Base-by-base conservation (phyloP, 192 early-diverging fungal species). In the Backusella macrospora region DNA sequence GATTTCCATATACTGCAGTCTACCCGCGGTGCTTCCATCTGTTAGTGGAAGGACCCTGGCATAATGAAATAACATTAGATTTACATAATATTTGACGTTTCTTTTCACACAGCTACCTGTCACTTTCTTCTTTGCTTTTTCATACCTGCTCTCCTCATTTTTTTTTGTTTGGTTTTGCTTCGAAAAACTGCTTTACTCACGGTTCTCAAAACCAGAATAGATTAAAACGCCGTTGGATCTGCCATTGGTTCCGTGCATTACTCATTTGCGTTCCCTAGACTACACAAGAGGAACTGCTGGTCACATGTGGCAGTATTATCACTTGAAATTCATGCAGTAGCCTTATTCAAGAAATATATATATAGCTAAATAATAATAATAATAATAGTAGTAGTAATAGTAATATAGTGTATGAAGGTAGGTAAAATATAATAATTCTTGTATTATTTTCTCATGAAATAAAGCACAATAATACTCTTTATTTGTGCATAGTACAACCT, bases 191-290 rank as follows among this genome's bases (percentile, higher is more conserved):
- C 69, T 55, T 71, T 43, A 43, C 49, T 62, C 38, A 43, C 48
- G 38, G 52, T 43, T 26, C 52, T 59, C 21, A 59, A 59, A 26
- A 26, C 10, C 1, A 26, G 12, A 43, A 14, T 34, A 16, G 16
- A 42, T 71, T 71, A 18, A 40, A 62, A 16, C 21, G 12, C 70
- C 34, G 52, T 21, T 21, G 8, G 2, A 29, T n/a, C 52, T 71
- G 18, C 34, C 38, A 71, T 71, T 71, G 70, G 70, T 71, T 71
- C 70, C 70, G 55, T 39, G 38, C 38, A 55, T 71, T 62, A 71
- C 52, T 62, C 70, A 71, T 38, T 66, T 66, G 18, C 16, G 65
- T 42, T n/a, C 18, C 37, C 9, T 15, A 38, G 63, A 65, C 16
- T 39, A 63, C 29, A 7, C 29, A 65, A 66, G 65, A 43, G 16